Evolutionary conservation across 2,329 filamentous ascomycete species (phyloP), one percentile per base, ranked within the genome.

Genomic region (Metarhizium humberi): DNA sequence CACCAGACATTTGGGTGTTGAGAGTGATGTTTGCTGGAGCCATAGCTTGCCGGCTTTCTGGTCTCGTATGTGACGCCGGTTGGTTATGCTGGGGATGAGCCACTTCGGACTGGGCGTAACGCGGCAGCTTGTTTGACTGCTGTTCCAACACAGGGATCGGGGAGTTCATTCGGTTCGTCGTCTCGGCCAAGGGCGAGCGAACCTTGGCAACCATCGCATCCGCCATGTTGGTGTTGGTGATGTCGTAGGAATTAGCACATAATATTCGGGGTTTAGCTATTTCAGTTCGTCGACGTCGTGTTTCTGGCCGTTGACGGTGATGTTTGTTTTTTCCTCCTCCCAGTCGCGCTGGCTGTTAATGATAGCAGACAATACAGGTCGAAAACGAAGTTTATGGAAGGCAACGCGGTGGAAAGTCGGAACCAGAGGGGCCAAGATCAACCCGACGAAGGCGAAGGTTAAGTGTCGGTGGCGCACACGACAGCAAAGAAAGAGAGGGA

Each of bases 121-220:
- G 64, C 55, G 64, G 48, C 60, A 64, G 48, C 60, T 73, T 75
- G 56, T 58, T 56, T 30, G 58, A 56, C 34, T 66, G 63, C 20
- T 60, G 55, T 34, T 69, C 62, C 50, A 62, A 55, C 51, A 60
- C 54, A 43, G 66, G 62, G 57, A 67, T 67, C 18, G 67, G 63
- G 30, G 74, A 72, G 61, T 79, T 80, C 60, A 76, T 67, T 59
- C 77, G 73, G 58, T 74, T 70, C 30, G 71, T 73, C 25, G 76
- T 75, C 64, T 80, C 78, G 38, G 70, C 70, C 48, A 80, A 67
- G 47, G 78, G 78, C 53, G 68, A 63, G 55, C 73, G 73, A 57
- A 58, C 53, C 53, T 61, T 65, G 57, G 65, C 61, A 61, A 63
- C 63, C 58, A 62, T 62, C 42, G 59, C 59, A 50, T 73, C 70